Base-by-base conservation (phyloP, 2,329 filamentous ascomycete genomes). In the Scedosporium aurantiacum region DNA sequence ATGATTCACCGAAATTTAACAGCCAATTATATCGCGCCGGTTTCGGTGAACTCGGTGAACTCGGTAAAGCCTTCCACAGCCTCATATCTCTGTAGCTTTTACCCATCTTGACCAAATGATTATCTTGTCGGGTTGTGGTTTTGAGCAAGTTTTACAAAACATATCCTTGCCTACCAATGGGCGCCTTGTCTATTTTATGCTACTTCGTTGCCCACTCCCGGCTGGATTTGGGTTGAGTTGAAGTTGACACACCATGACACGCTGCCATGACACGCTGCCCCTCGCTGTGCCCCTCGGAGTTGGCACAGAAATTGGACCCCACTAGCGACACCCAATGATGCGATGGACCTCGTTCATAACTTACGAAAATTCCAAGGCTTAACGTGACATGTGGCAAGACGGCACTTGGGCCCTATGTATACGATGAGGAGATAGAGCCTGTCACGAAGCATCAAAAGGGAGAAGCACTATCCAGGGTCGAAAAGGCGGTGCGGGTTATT, bases 201-300 rank as follows among this genome's bases (percentile, higher is more conserved):
- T 23, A n/a, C n/a, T n/a, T n/a, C n/a, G n/a, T n/a, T 16, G 32
- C 37, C 57, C 41, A 28, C 23, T 28, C 10, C 50, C 50, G 18
- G 50, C 50, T 54, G 12, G 50, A 27, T 12, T 54, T 23, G 50
- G 7, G 18, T 28, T 54, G 23, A 54, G 23, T 21, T n/a, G n/a
- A n/a, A n/a, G n/a, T 54, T 55, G 58, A 60, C 58, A 47, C 58
- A 47, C 27, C 58, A 2, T 16, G 58, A 60, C 58, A 60, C 47
- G 58, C 55, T 47, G n/a, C n/a, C n/a, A n/a, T n/a, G n/a, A n/a
- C n/a, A n/a, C n/a, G n/a, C 32, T 58, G 32, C 58, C 41, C 58
- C 58, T 50, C 58, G 54, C n/a, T 23, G n/a, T 57, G 27, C 54
- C 54, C 45, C 58, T 60, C 58, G 58, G n/a, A n/a, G n/a, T n/a